phyloP scores from a whole-genome alignment of 1,284 basidiomycete species.

The Golubevia pallescens region DNA sequence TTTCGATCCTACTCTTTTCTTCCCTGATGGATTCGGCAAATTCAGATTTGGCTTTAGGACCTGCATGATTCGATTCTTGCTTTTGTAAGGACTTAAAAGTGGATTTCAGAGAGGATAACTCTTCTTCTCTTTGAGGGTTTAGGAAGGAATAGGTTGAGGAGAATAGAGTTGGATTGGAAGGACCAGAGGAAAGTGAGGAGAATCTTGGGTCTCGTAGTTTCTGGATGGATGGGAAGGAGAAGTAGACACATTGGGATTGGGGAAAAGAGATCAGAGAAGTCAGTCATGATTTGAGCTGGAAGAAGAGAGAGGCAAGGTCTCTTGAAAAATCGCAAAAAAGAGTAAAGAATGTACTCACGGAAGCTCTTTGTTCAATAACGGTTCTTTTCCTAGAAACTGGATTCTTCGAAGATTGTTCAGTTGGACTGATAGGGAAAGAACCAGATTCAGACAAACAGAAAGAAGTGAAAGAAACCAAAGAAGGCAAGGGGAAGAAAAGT shows the following conservation, averaged over 20 bases:
- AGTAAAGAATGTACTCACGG: too few species aligned
- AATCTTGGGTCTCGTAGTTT: slow-evolving; percentile 50
- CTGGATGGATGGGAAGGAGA: slow-evolving; percentile 2
- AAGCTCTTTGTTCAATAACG: slow-evolving; percentile 31
- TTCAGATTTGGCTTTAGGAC: slow-evolving; percentile 45
- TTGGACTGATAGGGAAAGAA: slow-evolving; percentile 18
- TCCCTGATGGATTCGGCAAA: slow-evolving; percentile 41
- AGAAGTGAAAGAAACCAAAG: neutral
- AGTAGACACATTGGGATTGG: slow-evolving; percentile 9
- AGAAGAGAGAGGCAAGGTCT: too few species aligned
- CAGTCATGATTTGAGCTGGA: too few species aligned
- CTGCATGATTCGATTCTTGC: slow-evolving; percentile 46
- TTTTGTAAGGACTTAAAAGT: slow-evolving; percentile 34
- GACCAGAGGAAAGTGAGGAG: slow-evolving; percentile 42
- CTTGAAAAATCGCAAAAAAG: too few species aligned
- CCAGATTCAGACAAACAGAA: neutral
- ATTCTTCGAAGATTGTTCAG: slow-evolving; percentile 34
- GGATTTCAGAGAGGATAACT: slow-evolving; percentile 32
- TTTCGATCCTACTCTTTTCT: slow-evolving; percentile 42
- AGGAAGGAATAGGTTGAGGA: slow-evolving; percentile 49
- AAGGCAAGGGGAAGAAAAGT: neutral
- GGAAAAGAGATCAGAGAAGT: too few species aligned
- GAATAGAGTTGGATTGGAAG: slow-evolving; percentile 43
- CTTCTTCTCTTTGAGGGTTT: slow-evolving; percentile 30
- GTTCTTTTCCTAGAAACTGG: slow-evolving; percentile 48